phyloP scores from a whole-genome alignment of 192 early-diverging fungal genomes.

The Entomortierella beljakovae region DNA sequence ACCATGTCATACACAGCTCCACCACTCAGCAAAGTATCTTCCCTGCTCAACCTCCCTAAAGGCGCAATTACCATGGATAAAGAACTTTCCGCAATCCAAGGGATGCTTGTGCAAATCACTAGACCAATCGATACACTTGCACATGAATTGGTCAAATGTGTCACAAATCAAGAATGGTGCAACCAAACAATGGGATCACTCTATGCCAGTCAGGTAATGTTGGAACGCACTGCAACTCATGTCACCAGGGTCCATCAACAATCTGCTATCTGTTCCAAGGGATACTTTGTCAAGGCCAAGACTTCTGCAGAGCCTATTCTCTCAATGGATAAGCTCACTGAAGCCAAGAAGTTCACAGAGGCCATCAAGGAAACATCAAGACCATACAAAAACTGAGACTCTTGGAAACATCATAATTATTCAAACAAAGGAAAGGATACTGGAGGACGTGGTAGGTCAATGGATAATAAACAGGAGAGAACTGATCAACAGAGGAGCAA shows the following conservation, averaged over 20 bases:
- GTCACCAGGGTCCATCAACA: not conserved
- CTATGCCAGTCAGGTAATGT: not conserved
- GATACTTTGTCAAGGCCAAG: not conserved
- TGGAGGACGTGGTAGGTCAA: not conserved
- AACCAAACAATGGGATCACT: not conserved
- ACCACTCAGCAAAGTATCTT: too few species aligned
- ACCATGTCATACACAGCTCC: too few species aligned
- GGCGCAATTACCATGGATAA: not conserved
- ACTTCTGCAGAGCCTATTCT: not conserved
- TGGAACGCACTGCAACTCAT: not conserved
- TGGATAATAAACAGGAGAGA: not conserved
- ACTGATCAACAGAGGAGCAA: not conserved
- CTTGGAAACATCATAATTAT: not conserved
- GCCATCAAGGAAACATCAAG: not conserved
- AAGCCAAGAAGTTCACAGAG: not conserved
- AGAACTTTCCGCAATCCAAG: not conserved
- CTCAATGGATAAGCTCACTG: not conserved
- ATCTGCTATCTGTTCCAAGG: not conserved
- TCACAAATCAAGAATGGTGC: not conserved
- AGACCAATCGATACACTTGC: not conserved
- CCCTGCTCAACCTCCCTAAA: not conserved
- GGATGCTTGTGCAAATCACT: not conserved
- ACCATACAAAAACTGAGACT: not conserved
- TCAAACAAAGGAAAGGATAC: not conserved
- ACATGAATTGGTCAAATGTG: not conserved